phyloP scores from a whole-genome alignment of 2,329 filamentous ascomycete genomes.

The Cladosporium velox region DNA sequence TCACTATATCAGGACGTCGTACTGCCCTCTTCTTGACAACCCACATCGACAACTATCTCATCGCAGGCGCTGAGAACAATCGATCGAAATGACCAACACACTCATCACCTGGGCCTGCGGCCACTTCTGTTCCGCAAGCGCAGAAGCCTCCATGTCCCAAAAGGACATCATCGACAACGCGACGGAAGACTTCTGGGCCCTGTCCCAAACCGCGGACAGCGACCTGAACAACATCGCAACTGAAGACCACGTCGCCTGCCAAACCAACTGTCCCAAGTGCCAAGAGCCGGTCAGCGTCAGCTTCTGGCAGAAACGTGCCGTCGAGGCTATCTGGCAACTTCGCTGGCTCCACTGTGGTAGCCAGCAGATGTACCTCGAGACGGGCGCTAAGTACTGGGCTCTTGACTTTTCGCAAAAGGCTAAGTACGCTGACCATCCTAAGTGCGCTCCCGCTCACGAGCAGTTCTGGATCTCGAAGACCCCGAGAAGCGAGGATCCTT shows the following conservation, averaged over 20 bases:
- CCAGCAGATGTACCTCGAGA: conserved; percentile 11
- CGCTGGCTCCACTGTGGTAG: not conserved
- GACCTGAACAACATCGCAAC: conserved; percentile 4
- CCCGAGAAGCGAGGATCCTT: not conserved
- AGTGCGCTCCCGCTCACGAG: conserved; percentile 1
- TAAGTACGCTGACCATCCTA: not conserved
- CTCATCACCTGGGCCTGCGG: conserved; percentile 14
- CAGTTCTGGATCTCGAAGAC: conserved; percentile 15
- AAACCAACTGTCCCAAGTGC: not conserved
- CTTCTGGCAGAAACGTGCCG: not conserved
- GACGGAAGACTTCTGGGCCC: not conserved
- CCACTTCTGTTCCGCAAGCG: not conserved
- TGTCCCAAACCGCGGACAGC: not conserved
- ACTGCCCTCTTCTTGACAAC: not conserved
- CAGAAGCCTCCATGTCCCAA: not conserved
- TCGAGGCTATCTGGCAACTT: not conserved
- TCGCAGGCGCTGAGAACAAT: conserved; percentile 5
- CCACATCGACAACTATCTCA: not conserved
- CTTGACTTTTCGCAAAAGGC: conserved; percentile 15
- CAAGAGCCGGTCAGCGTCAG: not conserved
- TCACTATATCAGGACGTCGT: not conserved
- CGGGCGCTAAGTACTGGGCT: not conserved
- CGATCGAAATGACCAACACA: not conserved
- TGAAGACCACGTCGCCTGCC: not conserved
- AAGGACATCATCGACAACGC: not conserved